Conservation (phyloP, 805 yeast species). For the Saccharomycopsis capsularis region DNA sequence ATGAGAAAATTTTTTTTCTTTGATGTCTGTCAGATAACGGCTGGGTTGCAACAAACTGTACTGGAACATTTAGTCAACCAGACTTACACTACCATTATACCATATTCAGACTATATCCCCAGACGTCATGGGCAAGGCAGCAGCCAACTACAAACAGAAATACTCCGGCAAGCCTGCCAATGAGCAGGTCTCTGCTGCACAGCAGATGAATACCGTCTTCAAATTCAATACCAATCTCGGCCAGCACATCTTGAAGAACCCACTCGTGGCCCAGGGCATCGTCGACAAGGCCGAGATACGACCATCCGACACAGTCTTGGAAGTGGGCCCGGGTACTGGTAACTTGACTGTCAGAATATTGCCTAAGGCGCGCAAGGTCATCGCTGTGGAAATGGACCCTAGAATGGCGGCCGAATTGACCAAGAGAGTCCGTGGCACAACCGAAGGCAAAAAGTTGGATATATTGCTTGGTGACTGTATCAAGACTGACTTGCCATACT, state of each 20-base stretch:
- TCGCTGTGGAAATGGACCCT: conserved; percentile 99
- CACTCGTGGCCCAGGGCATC: conserved; percentile 94
- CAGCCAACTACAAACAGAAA: conserved; percentile 14
- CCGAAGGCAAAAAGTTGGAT: conserved; percentile 84
- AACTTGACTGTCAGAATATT: conserved; percentile 87
- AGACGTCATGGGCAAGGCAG: conserved; percentile 19
- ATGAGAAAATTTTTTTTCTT: background rate
- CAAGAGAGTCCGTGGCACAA: conserved; percentile 96
- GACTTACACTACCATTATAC: no score
- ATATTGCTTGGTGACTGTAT: conserved; percentile 92
- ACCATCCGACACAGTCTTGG: conserved; percentile 89
- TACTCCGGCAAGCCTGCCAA: conserved; percentile 6
- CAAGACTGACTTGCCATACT: conserved; percentile 90
- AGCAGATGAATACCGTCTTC: conserved; percentile 75
- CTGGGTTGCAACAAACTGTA: no score
- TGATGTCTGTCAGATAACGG: background rate
- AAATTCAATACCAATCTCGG: conserved; percentile 96
- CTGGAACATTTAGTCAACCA: no score
- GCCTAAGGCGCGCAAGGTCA: conserved; percentile 88
- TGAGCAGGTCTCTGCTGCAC: conserved; percentile 60
- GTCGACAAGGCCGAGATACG: conserved; percentile 92
- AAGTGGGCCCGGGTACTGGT: conserved; percentile 99
- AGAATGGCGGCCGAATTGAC: conserved; percentile 98
- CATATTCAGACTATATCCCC: no score
- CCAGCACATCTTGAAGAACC: conserved; percentile 94